A percentile compares a stretch with the other conserved stretches of the same genome.
Evolutionary conservation across 208 protist species (phyloP).

Genomic region (Acanthamoeba divionensis): DNA sequence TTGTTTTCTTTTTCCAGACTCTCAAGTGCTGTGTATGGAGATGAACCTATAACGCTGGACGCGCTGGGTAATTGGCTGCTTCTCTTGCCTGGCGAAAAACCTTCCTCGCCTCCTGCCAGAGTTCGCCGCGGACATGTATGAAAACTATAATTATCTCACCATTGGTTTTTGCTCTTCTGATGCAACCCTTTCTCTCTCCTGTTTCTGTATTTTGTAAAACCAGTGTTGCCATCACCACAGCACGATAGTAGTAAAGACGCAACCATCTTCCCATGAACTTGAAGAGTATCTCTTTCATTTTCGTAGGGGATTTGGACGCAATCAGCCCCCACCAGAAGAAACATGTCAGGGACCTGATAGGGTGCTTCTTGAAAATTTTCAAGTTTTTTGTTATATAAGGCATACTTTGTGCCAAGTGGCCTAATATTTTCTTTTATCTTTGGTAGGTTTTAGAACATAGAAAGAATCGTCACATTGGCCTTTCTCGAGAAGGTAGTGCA

Average conservation of each 20-base stretch:
- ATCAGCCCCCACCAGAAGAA: not conserved
- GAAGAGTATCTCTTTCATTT: constrained; percentile 53
- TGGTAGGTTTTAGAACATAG: not conserved
- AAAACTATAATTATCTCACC: not conserved
- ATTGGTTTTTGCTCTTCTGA: not conserved
- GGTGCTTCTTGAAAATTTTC: not conserved
- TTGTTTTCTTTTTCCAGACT: not conserved
- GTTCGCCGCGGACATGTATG: not conserved
- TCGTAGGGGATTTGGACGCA: not conserved
- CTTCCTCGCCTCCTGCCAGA: not conserved
- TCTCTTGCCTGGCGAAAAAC: not conserved
- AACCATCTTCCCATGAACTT: not conserved
- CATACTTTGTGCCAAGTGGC: not conserved
- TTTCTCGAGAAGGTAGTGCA: not conserved
- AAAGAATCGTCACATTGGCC: constrained; percentile 19
- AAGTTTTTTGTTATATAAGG: not conserved
- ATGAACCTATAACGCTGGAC: not conserved
- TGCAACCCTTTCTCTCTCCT: not conserved
- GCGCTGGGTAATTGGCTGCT: constrained; percentile 27
- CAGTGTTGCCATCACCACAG: constrained; percentile 42
- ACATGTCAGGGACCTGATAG: not conserved
- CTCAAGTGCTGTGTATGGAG: not conserved
- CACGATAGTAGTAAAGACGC: not conserved
- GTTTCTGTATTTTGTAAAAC: not conserved
- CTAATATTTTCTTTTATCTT: not conserved